These are phyloP conservation scores for Phytophthora lateralis DNA, from an alignment of 352 stramenopile genomes.

Conservation along the genomic window DNA sequence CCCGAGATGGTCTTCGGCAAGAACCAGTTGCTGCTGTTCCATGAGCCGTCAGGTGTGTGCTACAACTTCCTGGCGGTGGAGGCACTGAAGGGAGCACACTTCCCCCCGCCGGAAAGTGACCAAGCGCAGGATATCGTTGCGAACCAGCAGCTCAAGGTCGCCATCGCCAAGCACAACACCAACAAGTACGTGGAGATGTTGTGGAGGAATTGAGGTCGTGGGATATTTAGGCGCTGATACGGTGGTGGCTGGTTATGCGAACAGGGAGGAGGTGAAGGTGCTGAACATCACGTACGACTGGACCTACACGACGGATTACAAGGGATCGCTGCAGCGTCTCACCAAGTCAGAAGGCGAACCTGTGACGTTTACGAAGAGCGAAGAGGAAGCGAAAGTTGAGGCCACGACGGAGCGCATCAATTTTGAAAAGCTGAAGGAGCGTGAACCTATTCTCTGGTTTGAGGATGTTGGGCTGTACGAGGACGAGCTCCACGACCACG, in stretches of 20 bases:
- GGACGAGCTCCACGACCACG: constrained; percentile 86
- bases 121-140: constrained; percentile 53
- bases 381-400: constrained; percentile 44
- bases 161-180: constrained; percentile 79
- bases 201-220: background rate
- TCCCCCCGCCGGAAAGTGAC: constrained; percentile 52
- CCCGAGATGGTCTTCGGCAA: constrained; percentile 89
- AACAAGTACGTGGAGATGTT: constrained; percentile 50
- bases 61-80: constrained; percentile 83
- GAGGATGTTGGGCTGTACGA: constrained; percentile 83
- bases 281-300: constrained; percentile 86
- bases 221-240: background rate
- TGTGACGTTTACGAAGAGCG: constrained; percentile 24
- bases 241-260: constrained; percentile 1
- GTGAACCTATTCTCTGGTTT: constrained; percentile 85
- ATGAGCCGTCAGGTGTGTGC: constrained; percentile 69
- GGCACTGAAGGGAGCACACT: constrained; percentile 77
- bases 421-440: constrained; percentile 79
- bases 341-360: constrained; percentile 20
- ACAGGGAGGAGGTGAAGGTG: constrained; percentile 80
- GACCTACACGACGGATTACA: constrained; percentile 87
- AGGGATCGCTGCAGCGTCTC: constrained; percentile 70
- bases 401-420: constrained; percentile 69
- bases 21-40: constrained; percentile 80
- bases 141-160: constrained; percentile 82